Base-by-base conservation (phyloP, 495 filamentous ascomycete species). In the Penicilliopsis zonata region DNA sequence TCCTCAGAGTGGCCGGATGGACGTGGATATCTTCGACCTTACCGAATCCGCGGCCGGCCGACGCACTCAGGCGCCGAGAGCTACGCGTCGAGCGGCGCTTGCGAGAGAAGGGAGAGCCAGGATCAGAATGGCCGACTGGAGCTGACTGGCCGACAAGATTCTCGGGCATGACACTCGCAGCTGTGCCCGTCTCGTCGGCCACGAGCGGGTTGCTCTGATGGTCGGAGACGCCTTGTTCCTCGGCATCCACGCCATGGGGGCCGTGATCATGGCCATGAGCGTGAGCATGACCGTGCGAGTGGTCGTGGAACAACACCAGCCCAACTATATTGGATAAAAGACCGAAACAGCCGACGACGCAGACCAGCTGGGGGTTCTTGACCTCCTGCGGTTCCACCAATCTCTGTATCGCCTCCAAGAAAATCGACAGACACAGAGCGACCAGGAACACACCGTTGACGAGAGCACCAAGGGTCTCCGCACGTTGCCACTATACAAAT, bases 381-480 rank as follows among this genome's bases (percentile, higher is more conserved):
- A 98, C 85, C 46, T 77, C 72, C 44, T 85, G 86, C 5, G 86
- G 85, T 43, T 95, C 83, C 42, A 95, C 65, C 47, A 96, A 76
- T 40, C 90, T 72, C 37, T 86, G 82, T 21, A 94, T 69, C 8
- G 90, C 90, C 52, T 98, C 90, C 33, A 98, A 69, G 49, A 96
- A 85, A 44, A 98, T 98, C 3, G 88, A 86, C 24, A 96, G 59
- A 59, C 92, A 96, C 12, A 98, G 69, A 0, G 90, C 90, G 44
- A 98, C 86, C 27, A 98, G 66, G 58, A 98, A 98, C 2, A 96
- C 87, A 35, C 92, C 90, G 44, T 98, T 98, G 47, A 95, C 78
- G 30, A 94, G 69, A 12, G 90, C 90, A 49, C 90, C 90, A 5
- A 98, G 70, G 12, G 93, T 94, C 67, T 98, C 90, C n/a, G 90